These are phyloP conservation scores for Tilletia setariae DNA, from an alignment of 1,284 basidiomycete genomes.

Conservation along the genomic window DNA sequence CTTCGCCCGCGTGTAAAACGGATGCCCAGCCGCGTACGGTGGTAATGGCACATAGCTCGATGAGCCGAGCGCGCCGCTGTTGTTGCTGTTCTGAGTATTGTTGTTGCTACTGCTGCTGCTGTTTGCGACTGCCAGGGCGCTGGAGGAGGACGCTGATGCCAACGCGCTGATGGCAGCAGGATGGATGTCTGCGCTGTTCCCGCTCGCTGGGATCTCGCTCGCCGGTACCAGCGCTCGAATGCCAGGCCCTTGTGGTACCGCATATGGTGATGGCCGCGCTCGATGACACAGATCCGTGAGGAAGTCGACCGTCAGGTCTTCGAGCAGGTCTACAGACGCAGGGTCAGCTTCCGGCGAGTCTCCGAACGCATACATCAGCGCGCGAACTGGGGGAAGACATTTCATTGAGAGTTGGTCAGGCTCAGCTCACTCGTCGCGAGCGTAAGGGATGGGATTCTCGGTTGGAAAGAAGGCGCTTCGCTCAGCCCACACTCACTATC, in stretches of 20 bases:
- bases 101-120: conserved; percentile 19
- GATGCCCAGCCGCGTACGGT: conserved; percentile 10
- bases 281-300: conserved; percentile 71
- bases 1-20: conserved; percentile 27
- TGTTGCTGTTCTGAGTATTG: conserved; percentile 16
- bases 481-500: not conserved
- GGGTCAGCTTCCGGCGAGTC: conserved; percentile 81
- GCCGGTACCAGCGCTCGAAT: conserved; percentile 6
- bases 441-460: not conserved
- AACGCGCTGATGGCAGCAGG: conserved; percentile 2
- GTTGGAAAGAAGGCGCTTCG: not conserved
- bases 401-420: not conserved
- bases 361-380: conserved; percentile 91
- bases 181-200: not conserved
- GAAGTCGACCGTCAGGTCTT: conserved; percentile 87
- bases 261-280: conserved; percentile 57
- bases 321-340: conserved; percentile 85
- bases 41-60: conserved; percentile 15
- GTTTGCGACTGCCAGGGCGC: not conserved
- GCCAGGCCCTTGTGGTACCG: conserved; percentile 24
- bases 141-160: not conserved
- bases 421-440: not conserved
- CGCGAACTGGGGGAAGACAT: conserved; percentile 63
- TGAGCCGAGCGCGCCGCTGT: too few species aligned
- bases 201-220: not conserved